These are phyloP conservation scores for Pilaira anomala DNA, from an alignment of 192 early-diverging fungal genomes.

Conservation along the genomic window DNA sequence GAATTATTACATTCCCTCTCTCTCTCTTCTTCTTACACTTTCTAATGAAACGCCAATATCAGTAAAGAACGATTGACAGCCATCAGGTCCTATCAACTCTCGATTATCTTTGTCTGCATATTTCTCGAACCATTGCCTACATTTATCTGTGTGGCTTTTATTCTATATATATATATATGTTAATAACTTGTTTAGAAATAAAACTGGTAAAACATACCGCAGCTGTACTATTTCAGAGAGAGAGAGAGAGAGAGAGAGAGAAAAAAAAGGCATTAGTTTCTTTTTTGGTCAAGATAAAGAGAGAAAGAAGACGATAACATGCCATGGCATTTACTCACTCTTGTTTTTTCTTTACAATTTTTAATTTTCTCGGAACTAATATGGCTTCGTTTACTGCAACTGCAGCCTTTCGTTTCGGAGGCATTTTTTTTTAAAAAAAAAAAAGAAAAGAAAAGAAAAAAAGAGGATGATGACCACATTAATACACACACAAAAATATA, in stretches of 20 bases:
- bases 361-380: not conserved
- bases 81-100: constrained; percentile 18
- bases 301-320: not conserved
- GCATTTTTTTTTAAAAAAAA: constrained; percentile 5
- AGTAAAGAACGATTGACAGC: constrained; percentile 21
- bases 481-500: not conserved
- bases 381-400: not conserved
- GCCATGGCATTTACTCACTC: not conserved
- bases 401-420: constrained; percentile 23
- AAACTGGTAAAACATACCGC: not conserved
- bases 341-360: not conserved
- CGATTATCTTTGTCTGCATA: constrained; percentile 20
- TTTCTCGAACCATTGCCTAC: constrained; percentile 6
- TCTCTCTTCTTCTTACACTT: constrained; percentile 8
- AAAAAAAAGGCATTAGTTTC: too few relatives aligned
- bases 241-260: not conserved
- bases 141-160: not conserved
- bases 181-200: not conserved
- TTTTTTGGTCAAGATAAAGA: too few relatives aligned
- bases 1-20: not conserved
- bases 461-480: not conserved
- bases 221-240: not conserved
- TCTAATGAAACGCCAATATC: constrained; percentile 23
- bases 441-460: not conserved
- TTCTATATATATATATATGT: not conserved